Evolutionary conservation across 768 basidiomycete species (phyloP).

Genomic region (Pleurotus eryngii): DNA sequence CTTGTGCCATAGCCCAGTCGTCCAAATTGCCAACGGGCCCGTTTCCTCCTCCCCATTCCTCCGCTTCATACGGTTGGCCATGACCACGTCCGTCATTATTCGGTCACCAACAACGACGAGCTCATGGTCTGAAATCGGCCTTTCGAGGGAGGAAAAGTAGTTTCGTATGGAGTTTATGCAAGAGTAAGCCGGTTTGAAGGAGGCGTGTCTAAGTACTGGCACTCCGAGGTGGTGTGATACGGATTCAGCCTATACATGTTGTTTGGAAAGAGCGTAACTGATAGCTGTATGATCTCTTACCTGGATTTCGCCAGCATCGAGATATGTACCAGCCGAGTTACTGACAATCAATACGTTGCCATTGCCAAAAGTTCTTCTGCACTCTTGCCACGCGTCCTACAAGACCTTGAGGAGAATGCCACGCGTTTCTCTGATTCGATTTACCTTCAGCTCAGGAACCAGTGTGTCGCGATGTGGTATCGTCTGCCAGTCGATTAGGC

Average conservation of each 20-base stretch:
- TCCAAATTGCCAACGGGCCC: constrained; percentile 69
- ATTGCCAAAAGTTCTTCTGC: constrained; percentile 69
- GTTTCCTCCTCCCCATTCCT: constrained; percentile 1
- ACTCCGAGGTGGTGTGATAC: constrained; percentile 73
- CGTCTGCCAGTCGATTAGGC: constrained; percentile 48
- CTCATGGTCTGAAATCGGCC: constrained; percentile 57
- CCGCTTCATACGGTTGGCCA: constrained; percentile 71
- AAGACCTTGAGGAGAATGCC: background rate
- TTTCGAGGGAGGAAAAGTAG: constrained; percentile 67
- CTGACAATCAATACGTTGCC: constrained; percentile 86
- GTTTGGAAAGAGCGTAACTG: background rate
- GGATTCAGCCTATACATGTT: constrained; percentile 70
- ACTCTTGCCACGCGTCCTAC: constrained; percentile 77
- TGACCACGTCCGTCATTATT: constrained; percentile 85
- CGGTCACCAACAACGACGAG: constrained; percentile 89
- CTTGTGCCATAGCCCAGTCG: constrained; percentile 63
- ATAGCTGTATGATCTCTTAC: constrained; percentile 37
- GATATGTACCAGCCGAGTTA: constrained; percentile 86
- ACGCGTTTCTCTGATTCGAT: constrained; percentile 13
- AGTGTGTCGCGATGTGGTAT: constrained; percentile 72
- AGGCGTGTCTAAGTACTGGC: constrained; percentile 77
- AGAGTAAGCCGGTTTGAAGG: constrained; percentile 76
- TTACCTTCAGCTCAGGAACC: constrained; percentile 72
- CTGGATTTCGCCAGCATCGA: constrained; percentile 77
- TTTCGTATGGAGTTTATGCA: constrained; percentile 68